Evolutionary conservation across 1,284 basidiomycete species (phyloP), one percentile per base, ranked within the genome.

Genomic region (Pulveroboletus sp.): DNA sequence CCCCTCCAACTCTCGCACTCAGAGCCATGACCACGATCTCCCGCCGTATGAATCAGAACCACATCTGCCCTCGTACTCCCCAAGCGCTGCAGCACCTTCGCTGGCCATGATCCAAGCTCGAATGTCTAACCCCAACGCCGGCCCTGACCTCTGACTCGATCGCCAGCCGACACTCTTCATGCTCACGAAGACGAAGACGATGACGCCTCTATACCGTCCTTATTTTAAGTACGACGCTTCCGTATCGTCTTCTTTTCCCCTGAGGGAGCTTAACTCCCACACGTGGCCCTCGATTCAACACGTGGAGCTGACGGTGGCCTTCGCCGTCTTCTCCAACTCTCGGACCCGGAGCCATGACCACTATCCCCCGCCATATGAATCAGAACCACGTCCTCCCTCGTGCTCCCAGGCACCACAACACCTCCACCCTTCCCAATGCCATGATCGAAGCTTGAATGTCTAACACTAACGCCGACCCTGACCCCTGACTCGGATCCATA

Each of bases 11-110:
- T 16, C 15, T 15, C 32, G 36, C 26, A 13, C 45, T 2, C 47
- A 7, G 6, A 16, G 7, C 10, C 11, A 1, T 13, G 46, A 52
- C 17, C 8, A 39, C 8, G 21, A 15, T 41, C 65, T 26, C 21
- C 63, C 63, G 6, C 61, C 63, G 2, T 65, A 67, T 24, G 61
- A n/a, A 2, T 21, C 21, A 21, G 21, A 21, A 21, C 21, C 21
- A 21, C 53, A 35, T 9, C 63, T 55, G 35, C 63, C 63, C 3
- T 19, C 61, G 2, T 67, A 65, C 40, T 15, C 48, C 12, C 37
- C 21, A 36, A 29, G 9, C 19, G 35, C 35, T 21, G n/a, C 53
- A 56, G 29, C 36, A 35, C 21, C 33, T 16, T 16, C 24, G 21
- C 4, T 19, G 5, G 21, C 54, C 37, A 24, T 52, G 5, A 37